Conservation (phyloP, 331 rosid genomes). For the Phaseolus coccineus region DNA sequence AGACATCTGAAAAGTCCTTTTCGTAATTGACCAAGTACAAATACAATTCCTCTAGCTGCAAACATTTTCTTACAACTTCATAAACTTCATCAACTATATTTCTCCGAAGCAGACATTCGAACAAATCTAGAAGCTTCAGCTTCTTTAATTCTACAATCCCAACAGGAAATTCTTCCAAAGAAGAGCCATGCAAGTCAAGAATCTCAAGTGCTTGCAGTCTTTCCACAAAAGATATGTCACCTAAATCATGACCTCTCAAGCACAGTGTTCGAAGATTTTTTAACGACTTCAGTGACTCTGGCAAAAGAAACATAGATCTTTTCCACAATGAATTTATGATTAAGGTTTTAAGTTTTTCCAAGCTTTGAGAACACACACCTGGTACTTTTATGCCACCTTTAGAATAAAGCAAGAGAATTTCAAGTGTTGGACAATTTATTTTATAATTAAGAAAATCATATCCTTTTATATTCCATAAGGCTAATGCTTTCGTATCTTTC, state of each 20-base stretch:
- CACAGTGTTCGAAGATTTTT: constrained; percentile 18
- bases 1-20: background rate
- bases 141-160: constrained; percentile 6
- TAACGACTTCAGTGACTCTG: background rate
- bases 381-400: background rate
- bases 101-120: background rate
- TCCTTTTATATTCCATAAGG: constrained; percentile 28
- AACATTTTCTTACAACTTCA: constrained; percentile 12
- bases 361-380: background rate
- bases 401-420: constrained; percentile 28
- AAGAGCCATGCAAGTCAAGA: background rate
- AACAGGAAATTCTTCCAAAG: background rate
- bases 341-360: constrained; percentile 12
- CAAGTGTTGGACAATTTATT: constrained; percentile 25
- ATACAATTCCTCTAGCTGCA: background rate
- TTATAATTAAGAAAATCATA: background rate
- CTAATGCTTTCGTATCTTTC: background rate
- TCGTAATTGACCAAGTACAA: background rate
- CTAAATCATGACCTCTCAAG: constrained; percentile 27
- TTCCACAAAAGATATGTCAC: constrained; percentile 28
- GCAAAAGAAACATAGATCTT: background rate
- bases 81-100: constrained; percentile 9
- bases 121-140: constrained; percentile 35
- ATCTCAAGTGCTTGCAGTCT: background rate
- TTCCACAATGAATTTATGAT: no score